These are phyloP conservation scores for Rhodotorula sp. DNA, from an alignment of 1,284 basidiomycete species.

Conservation along the genomic window DNA sequence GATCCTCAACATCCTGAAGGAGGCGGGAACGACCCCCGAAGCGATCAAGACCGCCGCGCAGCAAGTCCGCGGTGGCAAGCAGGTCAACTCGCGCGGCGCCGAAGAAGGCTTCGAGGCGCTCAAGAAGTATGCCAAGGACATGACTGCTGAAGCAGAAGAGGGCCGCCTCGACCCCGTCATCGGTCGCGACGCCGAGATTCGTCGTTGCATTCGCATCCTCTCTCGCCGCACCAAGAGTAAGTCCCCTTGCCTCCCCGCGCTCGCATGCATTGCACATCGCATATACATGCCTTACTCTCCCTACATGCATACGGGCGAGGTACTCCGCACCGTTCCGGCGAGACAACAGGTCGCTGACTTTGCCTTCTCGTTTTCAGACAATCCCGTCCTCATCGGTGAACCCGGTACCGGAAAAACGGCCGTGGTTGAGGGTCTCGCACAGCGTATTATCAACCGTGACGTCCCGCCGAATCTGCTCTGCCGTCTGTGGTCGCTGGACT, in stretches of 20 bases:
- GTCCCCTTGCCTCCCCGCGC: neutral
- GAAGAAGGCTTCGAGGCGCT: conserved; percentile 85
- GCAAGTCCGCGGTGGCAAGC: conserved; percentile 72
- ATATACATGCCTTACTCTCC: no score
- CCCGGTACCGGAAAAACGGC: conserved; percentile 61
- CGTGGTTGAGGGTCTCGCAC: conserved; percentile 92
- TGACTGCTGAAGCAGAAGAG: conserved; percentile 49
- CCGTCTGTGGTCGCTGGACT: conserved; percentile 65
- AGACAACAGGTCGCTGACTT: neutral
- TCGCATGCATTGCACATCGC: no score
- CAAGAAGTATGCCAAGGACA: conserved; percentile 49
- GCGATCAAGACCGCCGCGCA: conserved; percentile 75
- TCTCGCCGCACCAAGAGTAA: conserved; percentile 62
- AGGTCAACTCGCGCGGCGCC: conserved; percentile 75
- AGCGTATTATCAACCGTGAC: conserved; percentile 80
- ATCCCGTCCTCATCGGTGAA: conserved; percentile 88
- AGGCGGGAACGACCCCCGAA: conserved; percentile 68
- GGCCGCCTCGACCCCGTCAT: conserved; percentile 61
- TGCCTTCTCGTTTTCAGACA: conserved; percentile 52
- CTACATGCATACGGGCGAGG: no score
- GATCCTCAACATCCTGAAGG: conserved; percentile 68
- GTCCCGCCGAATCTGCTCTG: conserved; percentile 66
- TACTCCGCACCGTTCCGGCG: no score
- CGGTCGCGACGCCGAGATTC: conserved; percentile 56
- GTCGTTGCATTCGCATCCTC: conserved; percentile 66